These are phyloP conservation scores for Polysphondylium violaceum DNA, from an alignment of 78 protist genomes.

Conservation along the genomic window DNA sequence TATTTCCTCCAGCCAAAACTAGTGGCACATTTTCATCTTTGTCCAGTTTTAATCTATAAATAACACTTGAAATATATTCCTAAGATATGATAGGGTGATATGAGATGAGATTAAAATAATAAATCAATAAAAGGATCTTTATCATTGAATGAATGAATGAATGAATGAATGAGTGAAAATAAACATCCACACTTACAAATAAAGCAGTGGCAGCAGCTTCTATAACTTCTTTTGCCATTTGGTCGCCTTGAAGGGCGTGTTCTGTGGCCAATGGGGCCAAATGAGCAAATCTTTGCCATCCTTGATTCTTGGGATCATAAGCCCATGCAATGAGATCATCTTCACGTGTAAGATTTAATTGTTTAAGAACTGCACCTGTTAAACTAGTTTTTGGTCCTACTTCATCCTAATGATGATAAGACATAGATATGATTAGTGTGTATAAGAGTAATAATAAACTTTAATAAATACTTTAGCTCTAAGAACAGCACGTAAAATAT, in stretches of 20 bases:
- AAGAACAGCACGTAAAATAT: conserved; percentile 32
- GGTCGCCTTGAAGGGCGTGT: conserved; percentile 35
- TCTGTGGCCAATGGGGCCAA: conserved; percentile 52
- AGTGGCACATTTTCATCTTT: conserved; percentile 35
- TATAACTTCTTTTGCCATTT: conserved; percentile 19
- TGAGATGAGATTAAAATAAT: not conserved
- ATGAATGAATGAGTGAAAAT: not conserved
- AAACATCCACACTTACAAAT: conserved; percentile 30
- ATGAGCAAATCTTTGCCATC: conserved; percentile 69
- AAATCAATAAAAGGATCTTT: not conserved
- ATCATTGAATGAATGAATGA: not conserved
- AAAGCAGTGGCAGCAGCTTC: conserved; percentile 18
- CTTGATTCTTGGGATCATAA: conserved; percentile 40
- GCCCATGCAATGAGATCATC: conserved; percentile 66
- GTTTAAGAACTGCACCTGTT: conserved; percentile 17
- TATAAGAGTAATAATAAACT: not conserved
- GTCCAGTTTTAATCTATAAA: conserved; percentile 29
- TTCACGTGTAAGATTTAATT: conserved; percentile 17
- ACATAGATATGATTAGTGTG: not conserved
- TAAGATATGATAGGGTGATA: not conserved
- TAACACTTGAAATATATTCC: conserved; percentile 41
- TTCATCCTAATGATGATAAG: conserved; percentile 23
- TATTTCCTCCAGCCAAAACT: conserved; percentile 76
- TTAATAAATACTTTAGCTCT: conserved; percentile 17
- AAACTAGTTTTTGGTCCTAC: conserved; percentile 37